Base-by-base conservation (phyloP, 2,329 filamentous ascomycete genomes). In the Arthrocladium fulminans region DNA sequence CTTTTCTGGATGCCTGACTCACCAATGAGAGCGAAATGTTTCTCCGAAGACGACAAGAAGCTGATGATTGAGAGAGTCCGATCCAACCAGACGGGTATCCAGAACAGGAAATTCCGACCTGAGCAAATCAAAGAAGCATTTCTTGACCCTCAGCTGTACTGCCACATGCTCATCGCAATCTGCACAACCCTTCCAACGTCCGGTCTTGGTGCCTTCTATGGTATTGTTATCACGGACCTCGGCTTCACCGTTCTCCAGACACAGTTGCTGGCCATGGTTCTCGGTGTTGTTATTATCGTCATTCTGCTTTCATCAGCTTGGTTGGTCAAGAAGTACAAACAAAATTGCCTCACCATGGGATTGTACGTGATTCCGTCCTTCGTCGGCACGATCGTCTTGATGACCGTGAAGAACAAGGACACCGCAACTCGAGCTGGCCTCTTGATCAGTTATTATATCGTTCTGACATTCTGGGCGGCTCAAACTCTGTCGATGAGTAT, bases 381-480 rank as follows among this genome's bases (percentile, higher is more conserved):
- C 58, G 61, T 84, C 40, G 84, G 84, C 45, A 87, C 83, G 1
- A 80, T 85, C 45, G 74, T 86, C 32, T 75, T 88, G 48, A 83
- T 88, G 75, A 82, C 79, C 0, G 73, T 88, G 6, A 64, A 75
- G 19, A 81, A 82, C 55, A 70, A 72, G 5, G 76, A 70, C 37
- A 70, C 72, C 29, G 64, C 74, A 7, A 80, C 78, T 30, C 75
- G 83, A 63, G 73, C 81, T 23, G 84, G 84, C 4, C 72, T 88
- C 0, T 67, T 88, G 12, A 77, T 88, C 59, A 77, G 74, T 59
- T 88, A 88, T 71, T 88, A 88, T 67, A 82, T 88, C 52, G 82
- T 80, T 0, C 73, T 87, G 15, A 86, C 81, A 3, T 88, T 88
- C 74, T 88, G 83, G 83, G 81, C 83, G 0, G 83, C 82, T 0